Evolutionary conservation across 331 rosid species (phyloP).

Genomic region (Pyracantha coccinea): DNA sequence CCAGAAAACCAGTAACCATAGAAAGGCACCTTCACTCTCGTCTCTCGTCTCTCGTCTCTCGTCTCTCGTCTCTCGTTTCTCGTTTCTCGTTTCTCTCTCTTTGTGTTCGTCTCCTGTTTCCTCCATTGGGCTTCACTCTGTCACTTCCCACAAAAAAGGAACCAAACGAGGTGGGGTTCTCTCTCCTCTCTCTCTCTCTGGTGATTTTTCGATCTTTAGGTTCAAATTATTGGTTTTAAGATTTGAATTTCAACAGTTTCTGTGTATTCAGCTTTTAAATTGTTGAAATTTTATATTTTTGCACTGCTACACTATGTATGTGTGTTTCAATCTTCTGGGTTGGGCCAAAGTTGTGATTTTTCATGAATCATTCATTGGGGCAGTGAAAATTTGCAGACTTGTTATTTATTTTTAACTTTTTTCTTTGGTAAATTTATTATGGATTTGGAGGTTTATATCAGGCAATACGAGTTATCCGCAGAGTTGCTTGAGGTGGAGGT

Average conservation of each 20-base stretch:
- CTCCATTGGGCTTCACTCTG: not conserved
- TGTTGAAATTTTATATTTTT: not conserved
- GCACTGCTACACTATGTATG: not conserved
- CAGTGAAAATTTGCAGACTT: not conserved
- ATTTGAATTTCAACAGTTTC: conserved; percentile 13
- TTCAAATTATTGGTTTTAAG: conserved; percentile 3
- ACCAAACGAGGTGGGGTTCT: conserved; percentile 1
- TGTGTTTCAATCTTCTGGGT: not conserved
- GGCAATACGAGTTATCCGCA: not conserved
- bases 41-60: not conserved
- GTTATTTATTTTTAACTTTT: not conserved
- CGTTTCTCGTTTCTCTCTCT: not conserved
- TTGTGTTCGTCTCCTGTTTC: conserved; percentile 16
- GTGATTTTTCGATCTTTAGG: not conserved
- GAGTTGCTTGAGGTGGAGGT: not conserved
- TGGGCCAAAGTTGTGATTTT: not conserved
- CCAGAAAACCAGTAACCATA: conserved; percentile 6
- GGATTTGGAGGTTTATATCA: not conserved
- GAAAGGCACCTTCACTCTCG: not conserved
- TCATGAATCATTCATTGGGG: not conserved
- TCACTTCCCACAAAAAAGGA: not conserved
- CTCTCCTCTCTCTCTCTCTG: not conserved
- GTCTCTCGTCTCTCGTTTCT: not conserved
- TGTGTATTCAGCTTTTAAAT: not conserved
- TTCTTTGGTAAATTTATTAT: not conserved